Evolutionary conservation across 1,139 yeast genomes (phyloP), one percentile per base, ranked within the genome.

Genomic region (Pichia cactophila): DNA sequence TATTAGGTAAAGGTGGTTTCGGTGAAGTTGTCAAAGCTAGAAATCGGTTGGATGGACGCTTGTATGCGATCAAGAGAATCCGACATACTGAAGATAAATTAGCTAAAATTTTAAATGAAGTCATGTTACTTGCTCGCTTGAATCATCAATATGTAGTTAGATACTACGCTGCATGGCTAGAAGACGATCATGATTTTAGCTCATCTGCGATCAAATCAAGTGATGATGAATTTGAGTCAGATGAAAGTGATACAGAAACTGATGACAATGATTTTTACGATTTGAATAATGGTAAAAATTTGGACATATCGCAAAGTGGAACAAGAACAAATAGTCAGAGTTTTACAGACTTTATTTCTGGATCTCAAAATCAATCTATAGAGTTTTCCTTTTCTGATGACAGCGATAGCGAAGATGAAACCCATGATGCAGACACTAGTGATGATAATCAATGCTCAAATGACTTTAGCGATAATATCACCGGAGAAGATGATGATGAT

Each of bases 21-120:
- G 99, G 98, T 9, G 96, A 90, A 63, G 99, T 94, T 12, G 96
- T 92, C 17, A 90, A 90, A 61, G 98, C 94, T 0, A 74, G 98
- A 54, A 90, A 89, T 64, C 78, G 90, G 54, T 77, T 92, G 56
- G 99, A 94, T 62, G 97, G 98, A 23, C 77, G 97, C 6, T 86
- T 86, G 59, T 94, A 94, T 66, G 99, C 98, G 0, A 81, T 94
- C 53, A 94, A 94, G 63, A 90, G 89, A 61, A 86, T 94, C 48
- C 81, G 85, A 55, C 96, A 92, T 56, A 79, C 86, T 4, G 84
- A 86, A 35, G 82, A 84, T 55, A 85, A 87, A 55, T 70, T 92
- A 41, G 84, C 95, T 33, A 79, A 86, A 4, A 83, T 92, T 49
- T 69, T 94, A 49, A 87, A 88, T 55, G 98, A 94, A 61, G 98